These are phyloP conservation scores for Nakazawaea ambrosiae DNA, from an alignment of 805 yeast species.

Conservation along the genomic window DNA sequence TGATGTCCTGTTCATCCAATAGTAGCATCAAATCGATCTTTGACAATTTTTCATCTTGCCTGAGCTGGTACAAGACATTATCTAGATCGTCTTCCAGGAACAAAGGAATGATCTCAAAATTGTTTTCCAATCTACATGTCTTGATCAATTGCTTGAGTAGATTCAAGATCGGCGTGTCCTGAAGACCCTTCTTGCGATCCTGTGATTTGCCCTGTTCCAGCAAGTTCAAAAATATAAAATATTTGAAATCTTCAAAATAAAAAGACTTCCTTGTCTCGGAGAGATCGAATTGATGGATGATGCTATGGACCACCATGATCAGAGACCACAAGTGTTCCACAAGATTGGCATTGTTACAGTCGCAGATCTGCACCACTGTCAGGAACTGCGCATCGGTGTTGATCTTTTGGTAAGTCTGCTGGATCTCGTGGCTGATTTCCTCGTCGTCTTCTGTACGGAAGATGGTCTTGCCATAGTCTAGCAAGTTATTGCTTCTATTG, in stretches of 20 bases:
- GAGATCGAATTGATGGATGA: slow-evolving; percentile 20
- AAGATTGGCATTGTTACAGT: slow-evolving; percentile 13
- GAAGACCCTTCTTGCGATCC: slow-evolving; percentile 18
- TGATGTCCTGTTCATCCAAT: slow-evolving; percentile 27
- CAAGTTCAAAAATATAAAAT: slow-evolving; percentile 30
- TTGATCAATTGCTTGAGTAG: slow-evolving; percentile 1
- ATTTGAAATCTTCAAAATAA: slow-evolving; percentile 22
- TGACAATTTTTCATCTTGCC: slow-evolving; percentile 17
- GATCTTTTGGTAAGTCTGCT: slow-evolving; percentile 20
- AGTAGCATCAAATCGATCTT: slow-evolving; percentile 29
- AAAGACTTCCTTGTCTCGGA: slow-evolving; percentile 28
- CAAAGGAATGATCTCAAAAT: slow-evolving; percentile 19
- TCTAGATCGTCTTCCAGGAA: slow-evolving; percentile 28
- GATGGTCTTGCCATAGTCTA: slow-evolving; percentile 19
- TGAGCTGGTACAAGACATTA: slow-evolving; percentile 17
- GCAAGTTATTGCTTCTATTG: slow-evolving; percentile 22
- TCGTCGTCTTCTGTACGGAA: slow-evolving; percentile 19
- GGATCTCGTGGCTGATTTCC: slow-evolving; percentile 24
- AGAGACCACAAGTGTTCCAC: slow-evolving; percentile 10
- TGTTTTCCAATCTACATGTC: neutral
- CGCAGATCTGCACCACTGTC: slow-evolving; percentile 27
- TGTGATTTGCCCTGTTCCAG: no score
- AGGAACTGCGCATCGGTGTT: slow-evolving; percentile 22
- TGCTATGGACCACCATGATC: slow-evolving; percentile 17
- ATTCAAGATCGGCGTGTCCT: slow-evolving; percentile 27